Evolutionary conservation across 805 yeast species (phyloP).

Genomic region (Cyberlindnera maritima): DNA sequence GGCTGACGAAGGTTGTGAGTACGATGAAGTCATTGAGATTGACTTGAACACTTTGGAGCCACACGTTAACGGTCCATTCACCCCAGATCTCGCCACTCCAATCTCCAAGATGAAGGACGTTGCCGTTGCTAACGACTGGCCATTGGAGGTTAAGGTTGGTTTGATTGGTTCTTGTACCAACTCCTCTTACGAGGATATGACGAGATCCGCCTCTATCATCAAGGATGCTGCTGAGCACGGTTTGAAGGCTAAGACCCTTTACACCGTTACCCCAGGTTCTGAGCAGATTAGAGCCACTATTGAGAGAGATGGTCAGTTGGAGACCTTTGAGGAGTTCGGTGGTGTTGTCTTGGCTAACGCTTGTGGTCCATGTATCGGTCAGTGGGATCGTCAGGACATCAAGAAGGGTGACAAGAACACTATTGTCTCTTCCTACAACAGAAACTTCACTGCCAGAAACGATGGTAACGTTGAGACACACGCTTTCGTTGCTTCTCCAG

Average conservation of each 20-base stretch:
- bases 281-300: constrained; percentile 97
- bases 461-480: constrained; percentile 98
- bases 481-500: constrained; percentile 97
- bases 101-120: constrained; percentile 75
- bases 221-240: constrained; percentile 86
- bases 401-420: constrained; percentile 69
- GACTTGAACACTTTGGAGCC: constrained; percentile 88
- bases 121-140: constrained; percentile 79
- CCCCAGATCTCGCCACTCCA: constrained; percentile 96
- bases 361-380: constrained; percentile 99
- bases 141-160: constrained; percentile 82
- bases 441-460: constrained; percentile 96
- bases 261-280: constrained; percentile 96
- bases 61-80: constrained; percentile 95
- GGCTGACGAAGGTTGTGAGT: constrained; percentile 87
- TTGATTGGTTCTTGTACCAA: constrained; percentile 98
- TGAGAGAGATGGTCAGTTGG: constrained; percentile 88
- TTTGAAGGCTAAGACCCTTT: constrained; percentile 84
- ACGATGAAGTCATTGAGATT: constrained; percentile 90
- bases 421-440: constrained; percentile 94
- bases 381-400: constrained; percentile 93
- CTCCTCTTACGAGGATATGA: constrained; percentile 98
- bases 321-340: constrained; percentile 80
- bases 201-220: constrained; percentile 89
- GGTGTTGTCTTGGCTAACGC: constrained; percentile 95